Evolutionary conservation across 164 flowering plant genomes (phyloP), one percentile per base, ranked within the genome.

Genomic region (Brasenia schreberi): DNA sequence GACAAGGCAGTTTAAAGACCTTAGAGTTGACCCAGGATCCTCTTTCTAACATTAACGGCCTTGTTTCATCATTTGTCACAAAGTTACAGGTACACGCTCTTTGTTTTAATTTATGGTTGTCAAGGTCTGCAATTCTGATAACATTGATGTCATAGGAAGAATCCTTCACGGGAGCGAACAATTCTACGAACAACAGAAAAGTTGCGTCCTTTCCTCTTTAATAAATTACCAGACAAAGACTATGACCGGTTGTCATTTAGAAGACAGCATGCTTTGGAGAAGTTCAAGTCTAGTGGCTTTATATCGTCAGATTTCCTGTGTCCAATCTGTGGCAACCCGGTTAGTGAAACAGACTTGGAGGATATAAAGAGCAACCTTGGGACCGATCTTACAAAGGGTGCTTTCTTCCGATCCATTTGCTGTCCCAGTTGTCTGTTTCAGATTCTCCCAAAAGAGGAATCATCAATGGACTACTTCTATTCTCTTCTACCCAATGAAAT

Each of bases 141-240:
- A 11, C 18, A 11, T 61, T 61, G 11, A 61, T 5, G 39, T 62
- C 74, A 61, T 88, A 95, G 96, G 84, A 88, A 80, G 99, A 95
- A 95, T 76, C 90, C 89, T 77, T 85, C 96, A 62, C 87, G 99
- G 7, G 96, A 88, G 66, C 81, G 86, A 72, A 91, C 97, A 49
- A 91, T 92, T 74, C 80, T 95, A 59, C 81, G 96, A 72, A 95
- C 97, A 42, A 97, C 96, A 67, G 97, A 88, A 69, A 95, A 95
- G 85, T 90, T 91, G 61, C 87, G 77, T 63, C 96, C 97, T 43
- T 91, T 95, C 71, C 78, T 74, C 68, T 92, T 95, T 77, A 95
- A 91, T 70, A 82, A 70, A 74, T 77, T 87, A 65, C 82, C 86
- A 45, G 90, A 87, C 67, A 70, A 77, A 61, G 82, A 80, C 70